phyloP scores from a whole-genome alignment of 2,329 filamentous ascomycete genomes.

The Alternaria arborescens region DNA sequence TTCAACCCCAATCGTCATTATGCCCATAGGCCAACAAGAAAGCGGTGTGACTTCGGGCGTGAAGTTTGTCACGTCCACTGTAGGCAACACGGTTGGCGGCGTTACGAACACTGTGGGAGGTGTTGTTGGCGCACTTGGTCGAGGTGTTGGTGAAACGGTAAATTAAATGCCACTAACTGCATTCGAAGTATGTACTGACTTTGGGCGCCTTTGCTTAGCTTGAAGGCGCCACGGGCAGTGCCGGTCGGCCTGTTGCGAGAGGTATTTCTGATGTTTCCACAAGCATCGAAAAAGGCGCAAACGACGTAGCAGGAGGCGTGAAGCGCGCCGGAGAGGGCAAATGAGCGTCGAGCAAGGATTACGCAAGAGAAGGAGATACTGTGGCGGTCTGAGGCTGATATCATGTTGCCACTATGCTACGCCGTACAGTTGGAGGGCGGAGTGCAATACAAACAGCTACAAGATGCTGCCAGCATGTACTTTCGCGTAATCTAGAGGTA shows the following conservation, averaged over 20 bases:
- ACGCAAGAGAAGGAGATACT: neutral
- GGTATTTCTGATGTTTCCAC: conserved; percentile 54
- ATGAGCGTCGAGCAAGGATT: conserved; percentile 27
- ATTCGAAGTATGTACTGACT: conserved; percentile 7
- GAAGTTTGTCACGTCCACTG: conserved; percentile 64
- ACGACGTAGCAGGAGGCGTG: conserved; percentile 55
- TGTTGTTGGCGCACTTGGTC: conserved; percentile 59
- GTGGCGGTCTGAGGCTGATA: neutral
- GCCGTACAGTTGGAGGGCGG: neutral
- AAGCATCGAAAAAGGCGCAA: conserved; percentile 56
- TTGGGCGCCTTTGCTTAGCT: conserved; percentile 23
- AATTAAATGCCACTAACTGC: conserved; percentile 1
- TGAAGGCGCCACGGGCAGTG: conserved; percentile 57
- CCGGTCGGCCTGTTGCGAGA: conserved; percentile 53
- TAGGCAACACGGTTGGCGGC: conserved; percentile 65
- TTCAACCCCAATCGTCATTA: conserved; percentile 24
- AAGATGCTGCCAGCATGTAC: neutral
- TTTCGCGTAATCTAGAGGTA: neutral
- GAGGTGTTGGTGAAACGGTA: conserved; percentile 55
- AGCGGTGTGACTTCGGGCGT: conserved; percentile 61
- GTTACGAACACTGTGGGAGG: conserved; percentile 63
- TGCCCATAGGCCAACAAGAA: conserved; percentile 51
- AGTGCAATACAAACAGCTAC: neutral
- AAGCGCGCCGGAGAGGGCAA: conserved; percentile 59
- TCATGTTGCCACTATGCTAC: neutral